Base-by-base conservation (phyloP, 495 filamentous ascomycete genomes). In the Haplographium delicatum region DNA sequence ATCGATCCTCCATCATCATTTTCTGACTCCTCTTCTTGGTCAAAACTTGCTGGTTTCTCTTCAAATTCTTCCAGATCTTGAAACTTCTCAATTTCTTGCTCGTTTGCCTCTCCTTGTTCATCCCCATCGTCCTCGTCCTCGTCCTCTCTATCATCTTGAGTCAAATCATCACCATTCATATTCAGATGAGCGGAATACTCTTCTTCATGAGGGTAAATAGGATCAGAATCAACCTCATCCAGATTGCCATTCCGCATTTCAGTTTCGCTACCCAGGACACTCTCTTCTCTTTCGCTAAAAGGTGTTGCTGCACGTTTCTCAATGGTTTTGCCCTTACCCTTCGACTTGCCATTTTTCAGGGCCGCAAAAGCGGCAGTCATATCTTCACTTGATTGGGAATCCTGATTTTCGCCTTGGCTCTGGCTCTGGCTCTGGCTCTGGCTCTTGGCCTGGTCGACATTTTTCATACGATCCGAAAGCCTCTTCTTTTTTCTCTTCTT, bases 371-470 rank as follows among this genome's bases (percentile, higher is more conserved):
- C 42, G 4, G 15, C 25, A 10, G 16, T 2, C 4, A 56, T 10
- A 24, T 58, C 51, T 4, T 61, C 51, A n/a, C 42, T 61, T 18
- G 31, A 22, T 3, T 49, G 28, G n/a, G 43, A 40, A 9, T 42
- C 33, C 40, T 26, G 44, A 35, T 50, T 47, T 6, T 53, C 49
- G 25, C 57, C 56, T 1, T 49, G 35, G 20, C 64, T 60, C 27
- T 54, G 53, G 20, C 64, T 60, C 27, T 54, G 53, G 3, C 59
- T 54, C 24, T 46, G 52, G 44, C 59, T 53, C 27, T 46, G 52
- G 11, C 46, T 37, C n/a, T n/a, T n/a, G n/a, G n/a, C n/a, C 13
- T 58, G 52, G 13, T 49, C 54, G n/a, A 24, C 42, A 25, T 16
- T 9, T 28, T 47, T 54, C 46, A 44, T 51, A 24, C 43, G 27